Percentiles rank a stretch among this genome's conserved stretches.
phyloP scores from a whole-genome alignment of 176 grass and related monocot species.

The Carex kokanica region DNA sequence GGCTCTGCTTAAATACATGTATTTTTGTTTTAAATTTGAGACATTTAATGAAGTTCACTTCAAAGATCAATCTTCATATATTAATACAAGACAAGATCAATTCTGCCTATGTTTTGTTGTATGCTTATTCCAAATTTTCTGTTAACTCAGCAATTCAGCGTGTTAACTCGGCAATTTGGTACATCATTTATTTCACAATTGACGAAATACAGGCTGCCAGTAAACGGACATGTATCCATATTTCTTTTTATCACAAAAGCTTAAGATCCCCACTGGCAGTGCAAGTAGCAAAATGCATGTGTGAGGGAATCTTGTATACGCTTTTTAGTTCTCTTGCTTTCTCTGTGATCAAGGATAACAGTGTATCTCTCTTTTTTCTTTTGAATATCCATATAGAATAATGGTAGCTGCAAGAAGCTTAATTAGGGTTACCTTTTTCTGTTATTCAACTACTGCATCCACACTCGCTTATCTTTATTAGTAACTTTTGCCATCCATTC shows the following conservation, averaged over 20 bases:
- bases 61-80: neutral
- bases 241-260: neutral
- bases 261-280: neutral
- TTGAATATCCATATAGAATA: constrained; percentile 11
- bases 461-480: neutral
- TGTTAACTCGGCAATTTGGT: neutral
- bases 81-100: neutral
- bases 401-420: neutral
- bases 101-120: neutral
- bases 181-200: neutral
- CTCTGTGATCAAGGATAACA: constrained; percentile 7
- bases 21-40: neutral
- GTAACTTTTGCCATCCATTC: neutral
- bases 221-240: neutral
- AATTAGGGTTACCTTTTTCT: neutral
- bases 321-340: constrained; percentile 13
- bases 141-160: neutral
- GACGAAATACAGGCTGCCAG: neutral
- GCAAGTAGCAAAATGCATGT: neutral
- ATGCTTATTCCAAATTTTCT: neutral
- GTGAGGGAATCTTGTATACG: constrained; percentile 13
- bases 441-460: neutral
- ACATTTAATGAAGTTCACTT: neutral
- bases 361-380: neutral
- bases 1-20: neutral